phyloP scores from a whole-genome alignment of 495 filamentous ascomycete species.

The Penicillium bovifimosum region DNA sequence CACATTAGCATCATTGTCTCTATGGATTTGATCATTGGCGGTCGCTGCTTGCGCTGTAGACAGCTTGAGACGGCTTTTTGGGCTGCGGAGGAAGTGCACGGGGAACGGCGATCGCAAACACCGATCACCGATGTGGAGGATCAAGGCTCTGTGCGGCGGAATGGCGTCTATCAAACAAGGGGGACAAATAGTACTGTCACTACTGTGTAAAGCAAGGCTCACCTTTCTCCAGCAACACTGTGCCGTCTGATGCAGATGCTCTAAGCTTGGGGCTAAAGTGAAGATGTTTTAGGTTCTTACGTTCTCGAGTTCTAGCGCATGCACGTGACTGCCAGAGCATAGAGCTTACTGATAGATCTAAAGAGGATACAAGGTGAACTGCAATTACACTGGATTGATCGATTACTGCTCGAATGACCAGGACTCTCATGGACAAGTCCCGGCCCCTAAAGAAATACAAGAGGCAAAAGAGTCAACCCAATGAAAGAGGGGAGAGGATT shows the following conservation, averaged over 20 bases:
- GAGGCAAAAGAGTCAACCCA: background rate
- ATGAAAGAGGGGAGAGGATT: background rate
- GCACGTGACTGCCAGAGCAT: background rate
- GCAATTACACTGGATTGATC: background rate
- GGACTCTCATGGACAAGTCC: background rate
- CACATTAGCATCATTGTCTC: background rate
- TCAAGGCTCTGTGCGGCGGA: background rate
- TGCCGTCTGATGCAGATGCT: background rate
- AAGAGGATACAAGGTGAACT: background rate
- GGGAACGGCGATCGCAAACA: slow-evolving; percentile 21
- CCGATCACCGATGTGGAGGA: slow-evolving; percentile 20
- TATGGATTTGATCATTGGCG: background rate
- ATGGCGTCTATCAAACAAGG: background rate
- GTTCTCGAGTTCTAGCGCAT: background rate
- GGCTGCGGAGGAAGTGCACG: background rate
- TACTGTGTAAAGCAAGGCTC: background rate
- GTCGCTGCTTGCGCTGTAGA: background rate
- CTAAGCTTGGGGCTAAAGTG: background rate
- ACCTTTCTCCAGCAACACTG: background rate
- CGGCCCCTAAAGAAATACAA: slow-evolving; percentile 2
- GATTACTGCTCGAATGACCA: background rate
- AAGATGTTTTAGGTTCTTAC: background rate
- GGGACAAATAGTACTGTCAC: too few relatives aligned
- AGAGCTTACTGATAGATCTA: background rate
- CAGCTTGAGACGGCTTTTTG: background rate